Evolutionary conservation across 768 basidiomycete species (phyloP), one percentile per base, ranked within the genome.

Genomic region (Rhodotorula babjevae): DNA sequence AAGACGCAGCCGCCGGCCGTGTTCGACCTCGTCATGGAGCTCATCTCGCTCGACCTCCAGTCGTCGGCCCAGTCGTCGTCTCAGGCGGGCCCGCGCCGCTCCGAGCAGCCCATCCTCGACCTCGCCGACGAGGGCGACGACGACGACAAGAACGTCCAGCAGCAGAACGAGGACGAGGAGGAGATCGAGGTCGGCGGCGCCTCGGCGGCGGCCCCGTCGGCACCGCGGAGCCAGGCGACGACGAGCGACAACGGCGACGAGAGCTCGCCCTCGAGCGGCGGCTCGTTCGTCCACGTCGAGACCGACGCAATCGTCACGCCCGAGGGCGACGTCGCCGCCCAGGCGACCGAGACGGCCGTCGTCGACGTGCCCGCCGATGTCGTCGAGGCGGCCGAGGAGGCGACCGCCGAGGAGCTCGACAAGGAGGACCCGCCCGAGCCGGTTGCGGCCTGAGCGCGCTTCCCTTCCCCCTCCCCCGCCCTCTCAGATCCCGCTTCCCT

Each of bases 11-110:
- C 92, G 16, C 55, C 63, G 10, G 61, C 87, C 50, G 84, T 93
- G 61, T 92, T 92, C 83, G 90, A 91, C 83, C 82, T 90, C 72
- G 85, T 94, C 64, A 87, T 92, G 85, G 87, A 93, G 78, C 84
- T 97, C 82, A 90, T 88, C 76, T 89, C 90, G 72, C 81, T 93
- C 84, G 91, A 93, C 62, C 65, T 73, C 62, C 58, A 66, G 53
- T 42, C 40, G 40, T 42, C 52, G 15, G 8, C 36, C 18, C 10
- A 64, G 33, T 42, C 52, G 15, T 4, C 36, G 8, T 12, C 64
- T 31, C 64, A 57, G 23, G 21, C 36, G 11, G 36, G 33, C 36
- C 36, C 21, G 19, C 25, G 21, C 6, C 36, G 58, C 23, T 4
- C 25, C 23, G 40, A 36, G 9, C 21, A 8, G 11, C 58, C 58